Percentiles rank a stretch among this genome's conserved stretches.
Conservation (phyloP, 805 yeast genomes). For the Cyberlindnera subsufficiens region DNA sequence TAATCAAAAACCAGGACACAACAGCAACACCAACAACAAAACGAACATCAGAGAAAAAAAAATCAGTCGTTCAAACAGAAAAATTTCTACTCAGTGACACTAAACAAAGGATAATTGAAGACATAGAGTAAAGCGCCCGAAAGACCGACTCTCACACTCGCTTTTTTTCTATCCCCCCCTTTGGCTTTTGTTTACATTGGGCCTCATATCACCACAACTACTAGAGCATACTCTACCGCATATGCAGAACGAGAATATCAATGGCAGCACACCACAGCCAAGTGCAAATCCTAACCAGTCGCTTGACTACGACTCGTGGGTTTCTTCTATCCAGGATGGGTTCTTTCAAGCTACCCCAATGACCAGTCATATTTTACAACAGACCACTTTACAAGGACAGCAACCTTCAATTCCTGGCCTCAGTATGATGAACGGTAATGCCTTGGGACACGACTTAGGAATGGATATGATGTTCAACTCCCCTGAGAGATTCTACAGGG, state of each 20-base stretch:
- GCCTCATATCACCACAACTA: no score
- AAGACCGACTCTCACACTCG: no score
- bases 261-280: neutral
- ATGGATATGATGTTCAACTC: conserved; percentile 15
- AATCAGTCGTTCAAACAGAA: neutral
- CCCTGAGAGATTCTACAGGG: conserved; percentile 24
- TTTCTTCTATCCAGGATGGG: conserved; percentile 22
- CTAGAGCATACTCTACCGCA: no score
- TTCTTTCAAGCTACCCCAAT: conserved; percentile 22
- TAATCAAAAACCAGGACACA: neutral
- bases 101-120: neutral
- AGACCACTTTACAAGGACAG: conserved; percentile 2
- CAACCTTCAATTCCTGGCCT: no score
- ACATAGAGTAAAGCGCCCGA: no score
- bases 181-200: no score
- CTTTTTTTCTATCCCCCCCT: no score
- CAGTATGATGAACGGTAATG: neutral
- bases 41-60: neutral
- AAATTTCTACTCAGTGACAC: neutral
- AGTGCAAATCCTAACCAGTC: conserved; percentile 8
- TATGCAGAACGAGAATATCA: neutral
- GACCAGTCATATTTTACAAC: conserved; percentile 18
- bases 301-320: conserved; percentile 24
- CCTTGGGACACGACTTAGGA: conserved; percentile 5
- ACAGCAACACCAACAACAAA: neutral